Conservation (phyloP, 139 green algal species). For the Protoeuglena noctilucae region DNA sequence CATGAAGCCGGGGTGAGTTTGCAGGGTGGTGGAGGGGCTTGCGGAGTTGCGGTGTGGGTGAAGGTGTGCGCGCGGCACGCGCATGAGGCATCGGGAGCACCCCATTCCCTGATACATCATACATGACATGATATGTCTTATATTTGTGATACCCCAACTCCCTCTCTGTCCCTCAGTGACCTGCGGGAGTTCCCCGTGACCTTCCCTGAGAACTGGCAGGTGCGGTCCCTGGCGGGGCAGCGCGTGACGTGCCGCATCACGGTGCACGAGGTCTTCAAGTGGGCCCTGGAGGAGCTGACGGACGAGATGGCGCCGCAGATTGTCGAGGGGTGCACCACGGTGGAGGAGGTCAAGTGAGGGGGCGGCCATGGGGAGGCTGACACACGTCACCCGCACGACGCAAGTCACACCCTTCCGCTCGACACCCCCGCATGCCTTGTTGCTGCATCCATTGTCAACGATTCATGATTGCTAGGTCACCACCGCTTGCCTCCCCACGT, state of each 20-base stretch:
- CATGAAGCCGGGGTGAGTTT: slow-evolving; percentile 24
- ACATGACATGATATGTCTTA: background rate
- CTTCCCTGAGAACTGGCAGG: slow-evolving; percentile 12
- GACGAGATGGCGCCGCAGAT: background rate
- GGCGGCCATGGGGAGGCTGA: background rate
- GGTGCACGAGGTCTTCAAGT: slow-evolving; percentile 32
- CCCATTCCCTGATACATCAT: too few relatives aligned
- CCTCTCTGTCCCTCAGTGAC: slow-evolving; percentile 9
- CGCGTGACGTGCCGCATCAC: slow-evolving; percentile 14
- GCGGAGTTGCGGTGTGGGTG: background rate
- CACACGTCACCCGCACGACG: background rate
- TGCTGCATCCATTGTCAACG: background rate
- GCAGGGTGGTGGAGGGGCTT: background rate
- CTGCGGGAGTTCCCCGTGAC: slow-evolving; percentile 10
- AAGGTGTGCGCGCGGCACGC: background rate
- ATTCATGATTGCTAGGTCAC: background rate
- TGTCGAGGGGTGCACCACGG: background rate
- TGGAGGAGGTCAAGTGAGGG: background rate
- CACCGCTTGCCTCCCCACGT: background rate
- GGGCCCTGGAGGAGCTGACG: slow-evolving; percentile 25
- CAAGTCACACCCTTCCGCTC: background rate
- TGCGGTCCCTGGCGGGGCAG: slow-evolving; percentile 17
- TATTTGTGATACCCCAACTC: background rate
- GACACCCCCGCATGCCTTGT: background rate
- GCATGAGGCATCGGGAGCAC: too few relatives aligned